A percentile compares a stretch with the other conserved stretches of the same genome.
These are phyloP conservation scores for Phytophthora sp. DNA, from an alignment of 352 stramenopile species.

Conservation along the genomic window DNA sequence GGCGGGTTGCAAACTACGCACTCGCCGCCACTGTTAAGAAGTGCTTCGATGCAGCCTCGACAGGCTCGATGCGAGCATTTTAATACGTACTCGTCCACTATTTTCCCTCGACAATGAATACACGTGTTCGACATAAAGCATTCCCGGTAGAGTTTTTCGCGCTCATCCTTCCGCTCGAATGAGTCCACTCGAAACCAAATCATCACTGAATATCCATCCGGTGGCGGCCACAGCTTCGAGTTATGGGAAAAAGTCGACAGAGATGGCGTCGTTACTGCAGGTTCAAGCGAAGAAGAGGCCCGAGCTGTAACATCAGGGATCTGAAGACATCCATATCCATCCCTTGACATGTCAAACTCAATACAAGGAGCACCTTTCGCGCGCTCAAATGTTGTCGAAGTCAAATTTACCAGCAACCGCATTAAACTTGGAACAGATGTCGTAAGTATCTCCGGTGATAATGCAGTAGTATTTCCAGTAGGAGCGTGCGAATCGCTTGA, in stretches of 20 bases:
- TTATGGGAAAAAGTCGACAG: constrained; percentile 45
- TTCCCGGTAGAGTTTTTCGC: constrained; percentile 67
- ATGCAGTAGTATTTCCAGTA: background rate
- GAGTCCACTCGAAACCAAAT: constrained; percentile 71
- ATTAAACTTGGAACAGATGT: constrained; percentile 21
- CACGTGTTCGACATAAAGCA: constrained; percentile 64
- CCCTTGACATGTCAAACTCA: constrained; percentile 55
- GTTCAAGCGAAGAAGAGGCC: constrained; percentile 15
- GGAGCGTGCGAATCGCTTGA: background rate
- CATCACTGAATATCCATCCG: constrained; percentile 69
- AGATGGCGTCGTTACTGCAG: constrained; percentile 26
- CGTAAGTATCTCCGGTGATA: background rate
- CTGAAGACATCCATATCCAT: constrained; percentile 73
- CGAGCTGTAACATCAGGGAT: constrained; percentile 64
- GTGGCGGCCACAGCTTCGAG: constrained; percentile 63
- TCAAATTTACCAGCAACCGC: constrained; percentile 30
- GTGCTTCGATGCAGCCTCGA: constrained; percentile 57
- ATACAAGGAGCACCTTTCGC: constrained; percentile 33
- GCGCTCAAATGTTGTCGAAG: constrained; percentile 30
- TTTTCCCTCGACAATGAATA: constrained; percentile 51
- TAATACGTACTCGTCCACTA: constrained; percentile 60
- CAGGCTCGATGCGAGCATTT: constrained; percentile 78
- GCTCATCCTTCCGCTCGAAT: constrained; percentile 63
- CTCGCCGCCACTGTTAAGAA: constrained; percentile 60
- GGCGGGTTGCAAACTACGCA: constrained; percentile 78